Conservation (phyloP, 2,329 filamentous ascomycete species). For the Xylaria sp. region DNA sequence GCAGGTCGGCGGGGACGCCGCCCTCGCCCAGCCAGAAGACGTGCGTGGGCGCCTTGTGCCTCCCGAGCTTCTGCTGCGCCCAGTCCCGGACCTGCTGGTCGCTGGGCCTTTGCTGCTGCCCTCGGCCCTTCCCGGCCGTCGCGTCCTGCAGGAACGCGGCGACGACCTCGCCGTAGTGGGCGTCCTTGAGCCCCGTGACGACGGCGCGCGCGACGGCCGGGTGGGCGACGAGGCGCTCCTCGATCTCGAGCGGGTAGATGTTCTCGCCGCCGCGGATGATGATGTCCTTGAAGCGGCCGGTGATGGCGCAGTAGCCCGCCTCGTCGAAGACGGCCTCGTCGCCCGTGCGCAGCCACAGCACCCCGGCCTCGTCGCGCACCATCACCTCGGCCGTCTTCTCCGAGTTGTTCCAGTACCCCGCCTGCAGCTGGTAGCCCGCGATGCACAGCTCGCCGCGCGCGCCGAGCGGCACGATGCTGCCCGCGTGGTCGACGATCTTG, state of each 20-base stretch:
- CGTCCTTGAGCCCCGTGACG: conserved; percentile 70
- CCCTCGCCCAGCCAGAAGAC: conserved; percentile 75
- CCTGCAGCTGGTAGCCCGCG: conserved; percentile 74
- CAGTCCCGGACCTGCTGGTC: conserved; percentile 63
- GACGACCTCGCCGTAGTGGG: conserved; percentile 75
- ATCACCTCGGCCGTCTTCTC: conserved; percentile 70
- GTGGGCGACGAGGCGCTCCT: conserved; percentile 70
- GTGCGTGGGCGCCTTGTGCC: conserved; percentile 71
- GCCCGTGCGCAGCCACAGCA: conserved; percentile 67
- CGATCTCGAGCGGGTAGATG: conserved; percentile 74
- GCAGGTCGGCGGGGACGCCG: conserved; percentile 57
- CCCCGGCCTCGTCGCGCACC: conserved; percentile 54
- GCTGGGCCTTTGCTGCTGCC: conserved; percentile 41
- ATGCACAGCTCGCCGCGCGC: conserved; percentile 75
- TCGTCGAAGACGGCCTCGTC: conserved; percentile 72
- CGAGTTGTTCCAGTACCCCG: conserved; percentile 69
- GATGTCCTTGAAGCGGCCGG: conserved; percentile 77
- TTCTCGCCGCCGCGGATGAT: conserved; percentile 79
- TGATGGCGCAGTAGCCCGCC: conserved; percentile 71
- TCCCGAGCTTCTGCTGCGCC: conserved; percentile 63
- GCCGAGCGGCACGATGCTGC: conserved; percentile 68
- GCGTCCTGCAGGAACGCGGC: conserved; percentile 60
- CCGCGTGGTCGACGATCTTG: conserved; percentile 74
- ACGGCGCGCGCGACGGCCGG: conserved; percentile 64
- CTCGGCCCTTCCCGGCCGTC: conserved; percentile 32